Base-by-base conservation (phyloP, 2,329 filamentous ascomycete genomes). In the Fusarium nematophilum region DNA sequence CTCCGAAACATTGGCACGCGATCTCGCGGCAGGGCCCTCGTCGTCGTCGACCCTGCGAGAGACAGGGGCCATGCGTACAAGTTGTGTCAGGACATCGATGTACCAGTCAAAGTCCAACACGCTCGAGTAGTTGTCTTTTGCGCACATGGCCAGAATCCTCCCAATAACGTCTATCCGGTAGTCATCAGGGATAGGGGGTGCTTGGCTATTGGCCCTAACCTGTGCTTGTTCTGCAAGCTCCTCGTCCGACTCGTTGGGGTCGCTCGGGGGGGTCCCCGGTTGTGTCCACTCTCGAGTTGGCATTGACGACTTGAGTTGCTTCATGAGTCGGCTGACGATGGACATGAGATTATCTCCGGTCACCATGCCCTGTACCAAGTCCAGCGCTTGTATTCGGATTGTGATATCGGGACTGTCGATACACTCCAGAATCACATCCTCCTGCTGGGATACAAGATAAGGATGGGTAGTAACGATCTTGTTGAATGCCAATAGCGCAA, bases 51-150 rank as follows among this genome's bases (percentile, higher is more conserved):
- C 66, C 7, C 70, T 69, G 31, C 78, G 76, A 39, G 82, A 77
- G n/a, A 79, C 66, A 0, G 79, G 90, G 15, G 89, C 81, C 76
- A 91, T 83, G 71, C 89, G 87, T 33, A 97, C 87, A 11, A 99
- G 83, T 71, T 97, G 92, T 5, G 92, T 90, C 25, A 99, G 79
- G 23, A 97, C 86, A 64, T 95, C 91, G 64, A 98, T 90, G 73
- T 98, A 98, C 95, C 95, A 99, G 65, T 97, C 94, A 73, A 99
- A 99, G 72, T 99, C 94, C 46, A 84, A 79, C 40, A 99, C 82
- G 70, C 93, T 92, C 31, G 85, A 84, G 73, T 98, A 99, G 58
- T 93, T 97, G 63, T 93, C 90, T 62, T 88, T 87, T 8, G 92
- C 91, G 73, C 94, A 98, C 87, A 99, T 96, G 57, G 89, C 87